Evolutionary conservation across 2,329 filamentous ascomycete species (phyloP).

Genomic region (Alternaria consortialis): DNA sequence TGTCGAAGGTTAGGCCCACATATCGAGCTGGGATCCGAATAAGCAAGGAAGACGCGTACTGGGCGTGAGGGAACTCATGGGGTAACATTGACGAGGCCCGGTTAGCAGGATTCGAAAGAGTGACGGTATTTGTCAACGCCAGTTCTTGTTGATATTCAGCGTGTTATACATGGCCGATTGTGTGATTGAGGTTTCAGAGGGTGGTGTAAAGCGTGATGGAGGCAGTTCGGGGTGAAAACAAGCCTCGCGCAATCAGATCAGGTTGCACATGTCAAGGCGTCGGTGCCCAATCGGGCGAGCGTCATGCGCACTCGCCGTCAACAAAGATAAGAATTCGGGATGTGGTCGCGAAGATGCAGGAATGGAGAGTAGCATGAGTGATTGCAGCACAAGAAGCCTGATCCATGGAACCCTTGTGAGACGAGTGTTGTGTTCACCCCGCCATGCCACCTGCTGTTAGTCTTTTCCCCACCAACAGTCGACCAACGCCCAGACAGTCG

Average conservation of each 20-base stretch:
- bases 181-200: conserved; percentile 28
- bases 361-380: neutral
- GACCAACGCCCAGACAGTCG: conserved; percentile 11
- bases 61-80: conserved; percentile 1
- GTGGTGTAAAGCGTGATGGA: conserved; percentile 23
- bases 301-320: conserved; percentile 24
- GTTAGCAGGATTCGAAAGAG: neutral
- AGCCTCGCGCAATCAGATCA: conserved; percentile 23
- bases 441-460: conserved; percentile 17
- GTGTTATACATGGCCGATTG: neutral
- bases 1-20: neutral
- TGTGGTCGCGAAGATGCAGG: neutral
- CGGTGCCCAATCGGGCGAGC: conserved; percentile 29
- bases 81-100: neutral
- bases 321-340: conserved; percentile 21
- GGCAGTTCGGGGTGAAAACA: conserved; percentile 10
- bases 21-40: neutral
- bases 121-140: neutral
- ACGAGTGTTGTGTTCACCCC: conserved; percentile 10
- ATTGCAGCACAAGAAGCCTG: neutral
- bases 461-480: conserved; percentile 21
- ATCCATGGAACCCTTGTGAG: neutral
- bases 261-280: conserved; percentile 28
- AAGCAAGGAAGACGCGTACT: conserved; percentile 1
- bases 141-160: neutral